A percentile compares a stretch with the other conserved stretches of the same genome.
These are phyloP conservation scores for Chrysosporium queenslandicum DNA, from an alignment of 2,329 filamentous ascomycete species.

Conservation along the genomic window DNA sequence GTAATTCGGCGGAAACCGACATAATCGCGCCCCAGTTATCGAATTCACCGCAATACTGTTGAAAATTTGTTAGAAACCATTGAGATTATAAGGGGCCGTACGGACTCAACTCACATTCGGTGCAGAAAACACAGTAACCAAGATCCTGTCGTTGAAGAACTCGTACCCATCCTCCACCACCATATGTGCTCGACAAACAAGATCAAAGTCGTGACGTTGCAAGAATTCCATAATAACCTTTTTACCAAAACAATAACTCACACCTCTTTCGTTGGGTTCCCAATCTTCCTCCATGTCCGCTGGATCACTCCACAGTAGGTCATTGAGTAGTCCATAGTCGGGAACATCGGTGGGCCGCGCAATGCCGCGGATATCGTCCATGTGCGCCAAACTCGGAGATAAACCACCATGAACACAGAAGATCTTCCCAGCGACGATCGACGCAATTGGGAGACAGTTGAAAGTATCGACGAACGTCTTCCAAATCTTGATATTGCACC, in stretches of 20 bases:
- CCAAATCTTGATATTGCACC: conserved; percentile 96
- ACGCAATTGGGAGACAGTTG: conserved; percentile 86
- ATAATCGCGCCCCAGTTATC: conserved; percentile 99
- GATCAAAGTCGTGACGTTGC: conserved; percentile 87
- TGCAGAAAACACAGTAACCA: conserved; percentile 95
- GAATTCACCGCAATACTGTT: conserved; percentile 94
- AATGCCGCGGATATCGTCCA: conserved; percentile 97
- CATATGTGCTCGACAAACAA: conserved; percentile 97
- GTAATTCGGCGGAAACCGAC: conserved; percentile 85
- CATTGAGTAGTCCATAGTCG: conserved; percentile 90
- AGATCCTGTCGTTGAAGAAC: conserved; percentile 88
- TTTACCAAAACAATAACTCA: conserved; percentile 97
- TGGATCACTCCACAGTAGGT: conserved; percentile 93
- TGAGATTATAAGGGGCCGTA: neutral
- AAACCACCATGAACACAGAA: conserved; percentile 95
- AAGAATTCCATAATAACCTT: conserved; percentile 96
- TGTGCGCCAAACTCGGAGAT: conserved; percentile 82
- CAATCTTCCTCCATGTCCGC: conserved; percentile 97
- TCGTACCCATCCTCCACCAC: conserved; percentile 98
- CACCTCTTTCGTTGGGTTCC: conserved; percentile 93
- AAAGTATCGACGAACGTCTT: conserved; percentile 97
- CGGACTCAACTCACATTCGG: conserved; percentile 64
- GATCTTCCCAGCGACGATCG: conserved; percentile 95
- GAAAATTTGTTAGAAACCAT: conserved; percentile 14
- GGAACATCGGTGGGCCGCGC: conserved; percentile 92